Evolutionary conservation across 345 rosid genomes (phyloP).

Genomic region (Reutealis trisperma): DNA sequence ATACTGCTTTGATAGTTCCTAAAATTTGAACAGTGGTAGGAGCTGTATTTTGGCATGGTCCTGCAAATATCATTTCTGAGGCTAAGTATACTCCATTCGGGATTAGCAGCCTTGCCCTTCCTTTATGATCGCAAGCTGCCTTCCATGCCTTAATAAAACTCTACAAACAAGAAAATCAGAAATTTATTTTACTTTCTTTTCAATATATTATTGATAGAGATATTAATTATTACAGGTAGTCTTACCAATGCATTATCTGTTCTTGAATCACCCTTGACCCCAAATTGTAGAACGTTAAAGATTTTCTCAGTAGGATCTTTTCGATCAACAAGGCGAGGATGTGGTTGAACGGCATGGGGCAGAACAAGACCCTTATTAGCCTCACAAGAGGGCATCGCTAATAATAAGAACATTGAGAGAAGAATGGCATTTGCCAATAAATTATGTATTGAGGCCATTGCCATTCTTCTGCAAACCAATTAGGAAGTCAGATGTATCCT

Average conservation of each 20-base stretch:
- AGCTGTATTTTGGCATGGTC: constrained; percentile 41
- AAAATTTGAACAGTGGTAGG: constrained; percentile 38
- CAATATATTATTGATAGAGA: not conserved
- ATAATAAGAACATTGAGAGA: constrained; percentile 11
- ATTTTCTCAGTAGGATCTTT: constrained; percentile 36
- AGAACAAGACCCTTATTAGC: not conserved
- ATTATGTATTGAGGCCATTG: constrained; percentile 6
- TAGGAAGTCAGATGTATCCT: not conserved
- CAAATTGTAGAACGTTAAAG: constrained; percentile 41
- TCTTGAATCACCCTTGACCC: constrained; percentile 36
- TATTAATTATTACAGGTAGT: too few species aligned
- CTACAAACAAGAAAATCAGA: constrained; percentile 20
- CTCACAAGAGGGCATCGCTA: constrained; percentile 1
- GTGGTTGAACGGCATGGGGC: not conserved
- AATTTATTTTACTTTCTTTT: too few species aligned
- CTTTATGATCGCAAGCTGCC: constrained; percentile 40
- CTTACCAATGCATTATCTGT: constrained; percentile 39
- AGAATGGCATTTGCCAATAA: constrained; percentile 17
- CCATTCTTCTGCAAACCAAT: constrained; percentile 10
- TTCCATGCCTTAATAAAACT: constrained; percentile 39
- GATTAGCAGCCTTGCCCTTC: constrained; percentile 42
- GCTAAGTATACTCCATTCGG: constrained; percentile 45
- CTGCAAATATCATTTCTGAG: constrained; percentile 30
- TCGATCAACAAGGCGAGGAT: not conserved
- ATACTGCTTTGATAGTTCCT: constrained; percentile 39